Evolutionary conservation across 768 basidiomycete species (phyloP), one percentile per base, ranked within the genome.

Genomic region (Filobasidium floriforme): DNA sequence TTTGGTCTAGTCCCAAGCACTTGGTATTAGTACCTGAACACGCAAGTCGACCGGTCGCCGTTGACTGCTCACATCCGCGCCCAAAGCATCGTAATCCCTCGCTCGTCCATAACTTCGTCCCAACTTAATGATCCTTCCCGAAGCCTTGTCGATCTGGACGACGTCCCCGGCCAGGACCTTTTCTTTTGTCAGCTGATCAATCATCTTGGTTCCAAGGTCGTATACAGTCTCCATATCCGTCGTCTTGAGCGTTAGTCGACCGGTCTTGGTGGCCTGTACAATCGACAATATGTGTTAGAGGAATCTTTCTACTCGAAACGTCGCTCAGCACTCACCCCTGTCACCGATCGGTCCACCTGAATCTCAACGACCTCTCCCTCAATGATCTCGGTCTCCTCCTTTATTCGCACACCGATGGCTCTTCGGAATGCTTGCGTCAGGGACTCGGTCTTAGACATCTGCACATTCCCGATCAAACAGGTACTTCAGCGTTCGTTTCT

Each of bases 181-280:
- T 81, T 98, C 96, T 80, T 97, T 96, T 44, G 91, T 89, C 32
- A 99, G 81, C 3, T 92, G 88, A 71, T 99, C 96, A 59, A 99
- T 98, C 96, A 99, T 98, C 84, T 98, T 99, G 60, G 88, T 90
- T 12, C 96, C 96, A 37, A 98, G 84, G 80, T 99, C 96, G 76
- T 99, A 99, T 40, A 99, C 88, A 5, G 96, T 98, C 81, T 98
- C 96, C 96, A 99, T 98, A 78, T 98, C 94, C 1, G 92, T 96
- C 15, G 92, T 94, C 80, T 98, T 98, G 73, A 99, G 89, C 0
- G 96, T 98, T 67, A 98, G 79, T 77, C 96, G 93, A 1, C 94
- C 96, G 1, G 96, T 97, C 81, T 97, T 98, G 4, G 92, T 96
- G 0, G 93, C 91, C 93, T 96, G 72, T 44, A 40, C 37, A 37